phyloP scores from a whole-genome alignment of 2,329 filamentous ascomycete species.

The Conoideocrella luteorostrata region DNA sequence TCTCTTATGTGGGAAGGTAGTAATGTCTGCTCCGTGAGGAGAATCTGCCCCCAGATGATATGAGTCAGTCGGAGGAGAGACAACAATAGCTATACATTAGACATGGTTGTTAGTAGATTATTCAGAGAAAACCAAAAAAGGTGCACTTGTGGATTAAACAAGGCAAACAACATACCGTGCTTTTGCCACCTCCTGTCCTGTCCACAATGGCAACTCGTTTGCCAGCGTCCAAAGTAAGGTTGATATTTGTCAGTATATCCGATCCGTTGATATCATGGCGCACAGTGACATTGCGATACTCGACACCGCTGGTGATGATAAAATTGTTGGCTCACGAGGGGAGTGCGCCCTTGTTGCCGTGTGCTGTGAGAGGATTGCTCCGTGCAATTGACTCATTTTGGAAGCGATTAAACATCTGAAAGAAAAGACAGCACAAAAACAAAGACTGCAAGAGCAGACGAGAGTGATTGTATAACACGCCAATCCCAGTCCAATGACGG shows the following conservation, averaged over 20 bases:
- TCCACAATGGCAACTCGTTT: constrained; percentile 68
- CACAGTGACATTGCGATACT: constrained; percentile 31
- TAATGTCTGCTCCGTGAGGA: constrained; percentile 41
- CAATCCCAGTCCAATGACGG: too few species aligned
- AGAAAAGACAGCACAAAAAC: too few species aligned
- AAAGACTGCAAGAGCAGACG: too few species aligned
- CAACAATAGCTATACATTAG: constrained; percentile 32
- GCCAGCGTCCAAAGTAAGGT: constrained; percentile 44
- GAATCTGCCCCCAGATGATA: constrained; percentile 34
- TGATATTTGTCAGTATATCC: constrained; percentile 36
- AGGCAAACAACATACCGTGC: constrained; percentile 44
- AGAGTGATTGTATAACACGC: too few species aligned
- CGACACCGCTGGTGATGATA: constrained; percentile 29
- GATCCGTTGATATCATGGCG: constrained; percentile 29
- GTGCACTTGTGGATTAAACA: background rate
- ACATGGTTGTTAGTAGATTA: background rate
- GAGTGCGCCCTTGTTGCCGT: too few species aligned
- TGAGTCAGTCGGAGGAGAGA: constrained; percentile 40
- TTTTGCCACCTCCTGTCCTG: constrained; percentile 69
- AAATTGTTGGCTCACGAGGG: too few species aligned
- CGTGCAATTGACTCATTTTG: too few species aligned
- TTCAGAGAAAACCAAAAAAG: background rate
- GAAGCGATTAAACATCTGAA: too few species aligned
- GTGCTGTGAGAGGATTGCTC: too few species aligned
- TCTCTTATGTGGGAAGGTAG: constrained; percentile 32